A percentile compares a stretch with the other conserved stretches of the same genome.
Conservation (phyloP, 768 basidiomycete genomes). For the Austroboletus eburneus region DNA sequence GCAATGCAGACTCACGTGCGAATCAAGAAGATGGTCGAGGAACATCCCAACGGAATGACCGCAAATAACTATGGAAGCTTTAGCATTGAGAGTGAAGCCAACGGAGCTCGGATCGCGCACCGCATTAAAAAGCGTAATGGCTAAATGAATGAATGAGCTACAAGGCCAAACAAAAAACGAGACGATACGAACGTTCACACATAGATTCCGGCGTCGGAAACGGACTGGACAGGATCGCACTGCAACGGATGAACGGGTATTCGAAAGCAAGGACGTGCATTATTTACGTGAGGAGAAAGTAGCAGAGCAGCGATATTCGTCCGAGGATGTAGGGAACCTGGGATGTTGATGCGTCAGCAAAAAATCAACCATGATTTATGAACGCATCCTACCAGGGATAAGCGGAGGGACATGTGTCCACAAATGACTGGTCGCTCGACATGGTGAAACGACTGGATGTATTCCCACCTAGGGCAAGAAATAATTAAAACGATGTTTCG, state of each 20-base stretch:
- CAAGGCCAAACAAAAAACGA: neutral
- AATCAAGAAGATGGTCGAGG: constrained; percentile 21
- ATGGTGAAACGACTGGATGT: constrained; percentile 7
- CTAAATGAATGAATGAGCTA: constrained; percentile 10
- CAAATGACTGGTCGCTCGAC: constrained; percentile 16
- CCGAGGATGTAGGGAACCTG: constrained; percentile 3
- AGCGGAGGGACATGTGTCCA: constrained; percentile 11
- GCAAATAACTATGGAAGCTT: constrained; percentile 3
- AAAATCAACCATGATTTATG: too few relatives aligned
- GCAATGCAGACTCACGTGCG: constrained; percentile 17
- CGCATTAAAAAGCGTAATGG: neutral
- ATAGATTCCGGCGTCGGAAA: neutral
- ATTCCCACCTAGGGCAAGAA: constrained; percentile 19
- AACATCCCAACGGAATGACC: constrained; percentile 11
- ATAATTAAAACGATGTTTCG: neutral
- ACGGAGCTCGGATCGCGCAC: too few relatives aligned
- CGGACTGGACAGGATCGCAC: neutral
- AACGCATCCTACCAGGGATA: constrained; percentile 15
- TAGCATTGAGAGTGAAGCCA: too few relatives aligned
- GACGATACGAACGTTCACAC: constrained; percentile 11
- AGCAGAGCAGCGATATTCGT: constrained; percentile 1
- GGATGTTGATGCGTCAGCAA: neutral
- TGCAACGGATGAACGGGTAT: constrained; percentile 1
- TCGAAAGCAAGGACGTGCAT: neutral
- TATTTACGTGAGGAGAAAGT: constrained; percentile 13